phyloP scores from a whole-genome alignment of 192 early-diverging fungal species.

The Umbelopsis sp. region DNA sequence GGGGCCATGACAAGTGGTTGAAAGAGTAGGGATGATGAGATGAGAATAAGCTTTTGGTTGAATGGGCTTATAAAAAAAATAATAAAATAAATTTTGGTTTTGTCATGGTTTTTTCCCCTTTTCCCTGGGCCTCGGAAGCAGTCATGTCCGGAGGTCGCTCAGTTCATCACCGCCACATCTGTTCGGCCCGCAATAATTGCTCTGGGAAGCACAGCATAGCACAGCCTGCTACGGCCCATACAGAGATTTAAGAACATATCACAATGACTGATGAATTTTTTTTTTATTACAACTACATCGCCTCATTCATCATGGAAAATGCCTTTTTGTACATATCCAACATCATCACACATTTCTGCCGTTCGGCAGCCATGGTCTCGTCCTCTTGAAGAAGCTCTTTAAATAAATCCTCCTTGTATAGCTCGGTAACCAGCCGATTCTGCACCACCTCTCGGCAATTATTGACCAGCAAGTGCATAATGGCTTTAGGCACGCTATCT shows the following conservation, averaged over 20 bases:
- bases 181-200: no score
- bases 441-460: conserved; percentile 69
- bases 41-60: neutral
- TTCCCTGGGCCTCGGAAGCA: no score
- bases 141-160: no score
- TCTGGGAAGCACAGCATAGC: no score
- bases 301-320: conserved; percentile 66
- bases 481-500: conserved; percentile 77
- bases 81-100: no score
- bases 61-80: neutral
- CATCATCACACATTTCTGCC: conserved; percentile 73
- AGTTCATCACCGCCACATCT: no score
- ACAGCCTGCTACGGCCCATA: no score
- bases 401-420: conserved; percentile 73
- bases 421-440: conserved; percentile 68
- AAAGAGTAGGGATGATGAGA: neutral
- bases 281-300: conserved; percentile 40
- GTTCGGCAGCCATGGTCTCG: conserved; percentile 63
- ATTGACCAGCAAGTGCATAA: conserved; percentile 81
- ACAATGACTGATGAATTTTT: neutral
- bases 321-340: conserved; percentile 77
- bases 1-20: neutral
- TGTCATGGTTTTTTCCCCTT: no score
- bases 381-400: conserved; percentile 72
- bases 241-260: no score